Evolutionary conservation across 805 yeast genomes (phyloP), one percentile per base, ranked within the genome.

Genomic region (Tetrapisispora namnaoensis): DNA sequence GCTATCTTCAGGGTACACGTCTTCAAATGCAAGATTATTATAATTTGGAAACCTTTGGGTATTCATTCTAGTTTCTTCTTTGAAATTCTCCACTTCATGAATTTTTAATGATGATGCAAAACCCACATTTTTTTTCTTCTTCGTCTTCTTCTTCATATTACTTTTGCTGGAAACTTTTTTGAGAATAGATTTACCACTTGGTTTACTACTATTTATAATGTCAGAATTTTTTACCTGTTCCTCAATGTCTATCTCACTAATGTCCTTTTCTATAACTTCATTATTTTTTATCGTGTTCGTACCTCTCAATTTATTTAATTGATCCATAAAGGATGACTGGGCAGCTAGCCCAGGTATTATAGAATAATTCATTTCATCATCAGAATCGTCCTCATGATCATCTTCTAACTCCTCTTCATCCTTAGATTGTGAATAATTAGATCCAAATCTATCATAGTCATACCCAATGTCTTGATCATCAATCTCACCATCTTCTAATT

Each of bases 81-180:
- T 66, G 28, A 62, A 47, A 49, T 54, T 66, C 48, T 65, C 67
- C 17, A 66, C 62, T 49, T 65, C 68, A 46, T 56, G 56, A 20
- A 66, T 57, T 49, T 65, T 66, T 10, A 65, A 53, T n/a, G 51
- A 46, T 4, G 57, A 40, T 2, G 69, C 70, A 51, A 66, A 66
- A 2, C 65, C 62, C 37, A 66, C 68, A 39, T 47, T 49, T 45
- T 65, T 66, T 46, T 57, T 57, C 13, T 47, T 51, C 37, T 56
- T 55, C 2, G 49, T 47, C 24, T 42, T 38, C 7, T 40, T 30
- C 9, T 10, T 27, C 7, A 24, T 13, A 27, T n/a, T 17, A 46
- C 34, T 21, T 32, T 43, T 21, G n/a, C n/a, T 27, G 27, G 16
- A 49, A 39, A 17, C n/a, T 11, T 17, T 5, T 20, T 40, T 46